Evolutionary conservation across 2,329 filamentous ascomycete genomes (phyloP).

Genomic region (Teratosphaeriaceae sp.): DNA sequence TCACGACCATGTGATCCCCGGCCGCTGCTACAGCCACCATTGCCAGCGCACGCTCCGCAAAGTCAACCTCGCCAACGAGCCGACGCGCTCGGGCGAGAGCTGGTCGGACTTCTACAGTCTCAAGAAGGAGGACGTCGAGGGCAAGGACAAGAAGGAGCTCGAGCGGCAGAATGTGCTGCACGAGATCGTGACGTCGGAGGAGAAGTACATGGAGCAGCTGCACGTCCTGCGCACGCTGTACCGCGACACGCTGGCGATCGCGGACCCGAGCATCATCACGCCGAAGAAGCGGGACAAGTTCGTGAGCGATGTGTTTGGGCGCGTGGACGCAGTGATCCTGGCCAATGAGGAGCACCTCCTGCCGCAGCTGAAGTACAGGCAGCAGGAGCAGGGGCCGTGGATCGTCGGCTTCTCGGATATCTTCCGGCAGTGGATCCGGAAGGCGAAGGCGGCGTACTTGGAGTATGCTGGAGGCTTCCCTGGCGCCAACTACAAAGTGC

Average conservation of each 20-base stretch:
- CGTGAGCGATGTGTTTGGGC: constrained; percentile 79
- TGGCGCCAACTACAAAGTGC: constrained; percentile 72
- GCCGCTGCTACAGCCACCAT: constrained; percentile 87
- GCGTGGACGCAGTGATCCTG: constrained; percentile 77
- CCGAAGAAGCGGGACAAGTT: constrained; percentile 75
- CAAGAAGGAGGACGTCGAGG: constrained; percentile 66
- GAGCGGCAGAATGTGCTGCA: constrained; percentile 91
- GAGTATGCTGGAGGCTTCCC: constrained; percentile 89
- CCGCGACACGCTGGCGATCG: constrained; percentile 66
- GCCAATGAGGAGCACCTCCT: constrained; percentile 91
- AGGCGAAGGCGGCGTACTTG: constrained; percentile 80
- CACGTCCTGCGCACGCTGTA: constrained; percentile 82
- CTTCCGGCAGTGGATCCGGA: constrained; percentile 96
- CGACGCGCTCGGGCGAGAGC: constrained; percentile 61
- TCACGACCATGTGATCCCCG: constrained; percentile 60
- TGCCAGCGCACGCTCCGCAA: constrained; percentile 94
- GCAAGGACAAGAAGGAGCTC: constrained; percentile 75
- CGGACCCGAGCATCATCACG: constrained; percentile 73
- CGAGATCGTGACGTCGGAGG: constrained; percentile 90
- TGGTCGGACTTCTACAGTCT: constrained; percentile 89
- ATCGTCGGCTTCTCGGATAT: constrained; percentile 92
- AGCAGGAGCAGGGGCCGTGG: constrained; percentile 95
- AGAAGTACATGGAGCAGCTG: constrained; percentile 81
- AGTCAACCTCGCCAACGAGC: constrained; percentile 74
- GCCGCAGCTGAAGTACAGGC: constrained; percentile 90